Base-by-base conservation (phyloP, 176 grass and related monocot species). In the Oryza meyeriana region DNA sequence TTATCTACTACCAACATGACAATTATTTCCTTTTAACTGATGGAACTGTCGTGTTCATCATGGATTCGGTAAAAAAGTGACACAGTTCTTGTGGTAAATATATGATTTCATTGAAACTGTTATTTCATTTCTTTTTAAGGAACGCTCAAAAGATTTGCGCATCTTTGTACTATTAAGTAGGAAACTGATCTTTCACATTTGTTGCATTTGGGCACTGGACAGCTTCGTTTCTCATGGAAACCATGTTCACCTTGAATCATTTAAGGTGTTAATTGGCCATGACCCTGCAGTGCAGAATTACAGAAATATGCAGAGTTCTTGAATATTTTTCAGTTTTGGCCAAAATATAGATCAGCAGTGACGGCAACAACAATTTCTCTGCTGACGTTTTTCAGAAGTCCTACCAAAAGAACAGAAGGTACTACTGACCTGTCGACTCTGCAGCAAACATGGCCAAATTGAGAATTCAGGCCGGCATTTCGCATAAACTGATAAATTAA, bases 381-480 rank as follows among this genome's bases (percentile, higher is more conserved):
- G 25, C 48, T 70, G 66, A 70, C 33, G 66, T 36, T 48, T 48
- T 35, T 55, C n/a, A 57, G 12, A 29, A 30, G 33, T 62, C 31
- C n/a, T 69, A n/a, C 12, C 62, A 55, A 81, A 81, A 81, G 25
- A 57, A 16, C 16, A 47, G 26, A 30, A 72, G 6, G 40, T 47
- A 72, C 47, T 13, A 6, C 30, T 14, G 24, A 32, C 48, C 5
- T 75, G 48, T 58, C 72, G 31, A 52, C 28, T 44, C 66, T 17
- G 55, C 83, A 72, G 34, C 34, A 81, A 75, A 74, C 77, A 68
- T 75, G 61, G 32, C 31, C 12, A 58, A 32, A 52, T 22, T 59
- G 42, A 65, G 29, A 11, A 35, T n/a, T 32, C 45, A 74, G 72
- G 47, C 61, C 35, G 62, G 85, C 71, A 78, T 71, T 71, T 78